phyloP scores from a whole-genome alignment of 495 filamentous ascomycete genomes.

The Neurospora sp. region DNA sequence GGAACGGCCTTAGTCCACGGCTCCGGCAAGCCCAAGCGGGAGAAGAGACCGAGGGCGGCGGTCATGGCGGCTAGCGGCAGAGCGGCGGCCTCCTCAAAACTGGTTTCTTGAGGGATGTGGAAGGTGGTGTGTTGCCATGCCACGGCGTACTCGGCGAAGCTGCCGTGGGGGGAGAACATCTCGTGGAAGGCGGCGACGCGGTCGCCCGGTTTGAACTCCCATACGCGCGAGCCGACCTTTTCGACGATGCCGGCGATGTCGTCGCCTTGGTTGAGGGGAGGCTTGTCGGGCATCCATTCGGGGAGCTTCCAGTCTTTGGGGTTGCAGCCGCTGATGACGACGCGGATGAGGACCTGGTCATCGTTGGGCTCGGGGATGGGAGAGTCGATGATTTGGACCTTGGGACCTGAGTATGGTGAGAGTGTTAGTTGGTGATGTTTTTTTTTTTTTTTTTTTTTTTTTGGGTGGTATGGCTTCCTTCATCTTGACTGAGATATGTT shows the following conservation, averaged over 20 bases:
- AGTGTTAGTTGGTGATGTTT: not conserved
- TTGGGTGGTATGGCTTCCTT: slow-evolving; percentile 62
- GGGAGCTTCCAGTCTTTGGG: slow-evolving; percentile 70
- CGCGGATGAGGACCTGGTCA: slow-evolving; percentile 60
- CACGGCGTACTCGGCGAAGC: slow-evolving; percentile 64
- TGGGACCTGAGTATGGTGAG: slow-evolving; percentile 18
- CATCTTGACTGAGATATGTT: slow-evolving; percentile 30
- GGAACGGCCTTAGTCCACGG: slow-evolving; percentile 42
- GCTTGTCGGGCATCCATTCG: not conserved
- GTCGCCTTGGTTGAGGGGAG: slow-evolving; percentile 49
- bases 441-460: no score
- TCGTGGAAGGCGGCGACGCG: slow-evolving; percentile 63
- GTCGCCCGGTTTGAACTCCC: slow-evolving; percentile 55
- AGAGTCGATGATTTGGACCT: slow-evolving; percentile 53
- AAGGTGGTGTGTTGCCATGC: slow-evolving; percentile 57
- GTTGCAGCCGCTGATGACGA: slow-evolving; percentile 59
- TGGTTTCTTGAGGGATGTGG: slow-evolving; percentile 31
- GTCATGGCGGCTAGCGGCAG: slow-evolving; percentile 70
- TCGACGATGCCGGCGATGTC: slow-evolving; percentile 63
- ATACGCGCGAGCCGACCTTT: slow-evolving; percentile 49
- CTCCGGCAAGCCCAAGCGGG: slow-evolving; percentile 47
- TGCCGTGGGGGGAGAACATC: slow-evolving; percentile 40
- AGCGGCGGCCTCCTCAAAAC: slow-evolving; percentile 64
- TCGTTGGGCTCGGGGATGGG: slow-evolving; percentile 50
- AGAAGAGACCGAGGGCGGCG: slow-evolving; percentile 53